Base-by-base conservation (phyloP, 805 yeast genomes). In the Candida chilensis region DNA sequence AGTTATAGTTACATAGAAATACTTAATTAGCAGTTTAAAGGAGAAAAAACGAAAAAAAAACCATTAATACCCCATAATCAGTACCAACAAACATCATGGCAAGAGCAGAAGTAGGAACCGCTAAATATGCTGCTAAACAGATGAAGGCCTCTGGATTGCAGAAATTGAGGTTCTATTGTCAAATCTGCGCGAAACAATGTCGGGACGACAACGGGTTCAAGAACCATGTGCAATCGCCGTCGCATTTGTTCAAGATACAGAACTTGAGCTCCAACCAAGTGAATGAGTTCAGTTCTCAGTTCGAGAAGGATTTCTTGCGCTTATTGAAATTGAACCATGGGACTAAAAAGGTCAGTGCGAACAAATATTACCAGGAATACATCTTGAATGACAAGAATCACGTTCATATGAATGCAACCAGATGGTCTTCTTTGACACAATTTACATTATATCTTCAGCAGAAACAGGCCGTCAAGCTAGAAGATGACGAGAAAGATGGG, bases 141-240 rank as follows among this genome's bases (percentile, higher is more conserved):
- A 68, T 84, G 67, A 84, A 83, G 55, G 74, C 85, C 16, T 64
- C 72, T 28, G 97, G 97, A 2, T 74, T 88, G 16, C 96, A 88
- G 54, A 78, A 83, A 46, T 70, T 92, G 31, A 67, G 74, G 37
- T 90, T 74, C 67, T 94, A 87, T 54, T 92, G 99, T 52, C 97
- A 81, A 50, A 67, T 85, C 3, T 92, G 99, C 47, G 74, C 69
- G 48, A 86, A 90, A 46, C 99, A 92, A 56, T 88, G 97, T 50
- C 61, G 96, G 32, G 99, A 94, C 50, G 94, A 83, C 38, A 90
- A 92, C 55, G 99, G 98, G 16, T 92, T 83, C 61, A 80, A 82
- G 44, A 81, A 90, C 44, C 99, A 92, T 51, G 67, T 79, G n/a
- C 65, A 67, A 38, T 77, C 94, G n/a, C 85, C 83, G 27, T 64